Conservation (phyloP, 106 monocot genomes). For the Apostasia shenzhenica region DNA sequence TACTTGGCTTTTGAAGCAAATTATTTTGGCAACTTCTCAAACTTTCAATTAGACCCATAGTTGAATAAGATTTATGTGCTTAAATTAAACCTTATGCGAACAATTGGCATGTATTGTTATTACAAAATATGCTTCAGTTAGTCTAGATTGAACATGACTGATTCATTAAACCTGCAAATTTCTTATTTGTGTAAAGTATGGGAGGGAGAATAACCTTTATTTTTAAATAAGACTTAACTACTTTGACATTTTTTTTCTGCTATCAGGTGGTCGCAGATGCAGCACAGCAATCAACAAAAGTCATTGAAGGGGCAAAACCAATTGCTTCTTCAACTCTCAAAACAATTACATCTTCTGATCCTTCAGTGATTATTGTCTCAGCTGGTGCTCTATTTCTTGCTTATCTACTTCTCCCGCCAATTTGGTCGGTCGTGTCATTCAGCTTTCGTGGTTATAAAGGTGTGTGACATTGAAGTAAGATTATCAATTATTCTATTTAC, state of each 20-base stretch:
- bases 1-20: no score
- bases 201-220: no score
- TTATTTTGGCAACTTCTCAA: no score
- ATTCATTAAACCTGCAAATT: no score
- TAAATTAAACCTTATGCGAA: no score
- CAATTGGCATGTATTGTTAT: no score
- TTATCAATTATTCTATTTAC: no score
- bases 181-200: no score
- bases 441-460: constrained; percentile 91
- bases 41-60: no score
- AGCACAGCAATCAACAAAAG: constrained; percentile 48
- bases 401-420: constrained; percentile 67
- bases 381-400: constrained; percentile 63
- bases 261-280: constrained; percentile 55
- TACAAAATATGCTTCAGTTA: no score
- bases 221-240: neutral
- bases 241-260: constrained; percentile 8
- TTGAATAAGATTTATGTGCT: no score
- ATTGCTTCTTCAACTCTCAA: constrained; percentile 74
- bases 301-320: constrained; percentile 80
- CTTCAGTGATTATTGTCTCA: constrained; percentile 41
- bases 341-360: constrained; percentile 65
- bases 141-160: no score
- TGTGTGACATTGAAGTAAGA: constrained; percentile 4
- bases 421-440: constrained; percentile 70